A percentile compares a stretch with the other conserved stretches of the same genome.
Conservation (phyloP, 2,329 filamentous ascomycete genomes). For the Cryoendolithus antarcticus region DNA sequence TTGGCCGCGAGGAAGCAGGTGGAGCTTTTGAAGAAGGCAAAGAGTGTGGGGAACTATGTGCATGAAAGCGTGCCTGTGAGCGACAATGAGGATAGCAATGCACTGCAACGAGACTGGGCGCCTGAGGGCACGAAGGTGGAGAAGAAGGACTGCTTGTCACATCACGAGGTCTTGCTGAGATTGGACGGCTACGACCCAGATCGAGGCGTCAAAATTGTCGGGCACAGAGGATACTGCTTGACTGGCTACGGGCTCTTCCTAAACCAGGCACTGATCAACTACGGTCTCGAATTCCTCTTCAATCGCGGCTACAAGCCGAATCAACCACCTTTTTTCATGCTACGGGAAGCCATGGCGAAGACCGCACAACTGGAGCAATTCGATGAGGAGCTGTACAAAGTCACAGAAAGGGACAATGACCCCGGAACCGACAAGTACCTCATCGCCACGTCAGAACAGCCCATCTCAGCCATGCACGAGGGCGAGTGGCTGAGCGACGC, state of each 20-base stretch:
- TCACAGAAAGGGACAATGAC: slow-evolving; percentile 69
- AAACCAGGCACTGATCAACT: slow-evolving; percentile 89
- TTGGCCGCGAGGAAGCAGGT: slow-evolving; percentile 63
- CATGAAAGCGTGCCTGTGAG: slow-evolving; percentile 76
- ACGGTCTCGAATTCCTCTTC: slow-evolving; percentile 79
- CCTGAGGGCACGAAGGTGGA: slow-evolving; percentile 62
- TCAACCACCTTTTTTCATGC: slow-evolving; percentile 87
- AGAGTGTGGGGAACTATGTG: slow-evolving; percentile 80
- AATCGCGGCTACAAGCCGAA: slow-evolving; percentile 47
- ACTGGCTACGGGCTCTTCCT: slow-evolving; percentile 81
- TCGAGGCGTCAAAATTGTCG: slow-evolving; percentile 84
- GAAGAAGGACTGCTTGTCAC: slow-evolving; percentile 69
- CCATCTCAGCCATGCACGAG: slow-evolving; percentile 73
- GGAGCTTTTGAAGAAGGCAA: slow-evolving; percentile 63
- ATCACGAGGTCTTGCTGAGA: slow-evolving; percentile 84
- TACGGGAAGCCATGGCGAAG: slow-evolving; percentile 92
- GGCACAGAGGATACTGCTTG: slow-evolving; percentile 88
- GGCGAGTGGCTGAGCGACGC: slow-evolving; percentile 82
- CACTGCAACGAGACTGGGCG: slow-evolving; percentile 62
- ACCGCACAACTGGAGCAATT: slow-evolving; percentile 95
- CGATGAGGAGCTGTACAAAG: slow-evolving; percentile 96
- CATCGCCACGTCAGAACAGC: slow-evolving; percentile 84
- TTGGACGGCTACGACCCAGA: slow-evolving; percentile 89
- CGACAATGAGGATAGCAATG: slow-evolving; percentile 77
- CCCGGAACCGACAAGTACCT: slow-evolving; percentile 70